These are phyloP conservation scores for Monosporozyma yasuniensis DNA, from an alignment of 805 yeast genomes.

Conservation along the genomic window DNA sequence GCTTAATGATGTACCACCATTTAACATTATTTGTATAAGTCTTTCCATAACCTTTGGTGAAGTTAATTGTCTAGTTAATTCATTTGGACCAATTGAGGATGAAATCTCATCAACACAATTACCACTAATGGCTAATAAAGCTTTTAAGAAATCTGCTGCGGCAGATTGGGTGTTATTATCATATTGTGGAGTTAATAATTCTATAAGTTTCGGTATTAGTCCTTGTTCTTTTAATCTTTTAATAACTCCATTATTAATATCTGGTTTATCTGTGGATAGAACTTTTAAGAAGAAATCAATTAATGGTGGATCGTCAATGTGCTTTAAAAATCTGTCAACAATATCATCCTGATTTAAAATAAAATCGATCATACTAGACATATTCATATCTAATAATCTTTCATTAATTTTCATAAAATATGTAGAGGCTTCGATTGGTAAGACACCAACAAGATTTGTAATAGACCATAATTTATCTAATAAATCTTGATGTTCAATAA, in stretches of 20 bases:
- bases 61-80: conserved; percentile 82
- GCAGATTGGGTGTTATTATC: conserved; percentile 78
- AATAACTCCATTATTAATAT: conserved; percentile 78
- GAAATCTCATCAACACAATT: conserved; percentile 81
- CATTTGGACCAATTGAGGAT: conserved; percentile 93
- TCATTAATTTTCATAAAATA: conserved; percentile 89
- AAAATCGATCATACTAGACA: conserved; percentile 66
- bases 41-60: conserved; percentile 58
- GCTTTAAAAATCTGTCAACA: conserved; percentile 73
- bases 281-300: conserved; percentile 88
- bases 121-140: conserved; percentile 87
- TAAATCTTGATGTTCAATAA: conserved; percentile 63
- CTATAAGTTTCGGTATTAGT: conserved; percentile 63
- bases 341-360: conserved; percentile 58
- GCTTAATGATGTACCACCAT: conserved; percentile 79
- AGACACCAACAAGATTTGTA: conserved; percentile 56
- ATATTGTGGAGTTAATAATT: conserved; percentile 58
- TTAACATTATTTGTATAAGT: conserved; percentile 67
- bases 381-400: conserved; percentile 79
- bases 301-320: conserved; percentile 85
- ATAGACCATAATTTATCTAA: conserved; percentile 72
- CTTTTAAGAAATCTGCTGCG: conserved; percentile 90
- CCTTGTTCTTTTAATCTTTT: conserved; percentile 64
- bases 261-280: conserved; percentile 88
- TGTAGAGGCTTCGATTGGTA: conserved; percentile 70